Evolutionary conservation across 768 basidiomycete species (phyloP), one percentile per base, ranked within the genome.

Genomic region (Agrocybe pediades): DNA sequence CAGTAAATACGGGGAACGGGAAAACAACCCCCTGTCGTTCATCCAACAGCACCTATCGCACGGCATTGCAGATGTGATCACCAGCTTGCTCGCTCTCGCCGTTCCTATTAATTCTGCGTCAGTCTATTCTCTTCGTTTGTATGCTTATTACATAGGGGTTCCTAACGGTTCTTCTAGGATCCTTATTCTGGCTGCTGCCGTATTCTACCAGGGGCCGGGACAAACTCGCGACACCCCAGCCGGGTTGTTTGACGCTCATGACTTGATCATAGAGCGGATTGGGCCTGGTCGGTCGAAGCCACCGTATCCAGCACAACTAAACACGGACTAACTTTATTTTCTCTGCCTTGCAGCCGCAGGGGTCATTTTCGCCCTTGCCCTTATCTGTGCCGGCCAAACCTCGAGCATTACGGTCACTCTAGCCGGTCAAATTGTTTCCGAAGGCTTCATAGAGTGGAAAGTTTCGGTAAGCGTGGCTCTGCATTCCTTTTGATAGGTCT

Each of bases 361-460:
- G 0, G 71, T 83, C 17, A 71, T 91, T 27, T 94, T 92, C 55
- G 91, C 91, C 6, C 62, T 94, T 19, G 89, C 88, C 2, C 70
- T 92, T 2, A 74, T 94, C 19, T 84, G 83, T 43, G 78, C 88
- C 0, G 90, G 92, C 0, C 90, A 94, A 66, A 85, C 85, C 33
- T 87, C 92, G 2, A 85, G 84, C 33, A 80, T 93, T 53, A 85
- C 90, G 0, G 90, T 87, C 6, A 92, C 90, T 0, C 74, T 92
- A 27, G 84, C 87, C 3, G 90, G 90, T 0, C 91, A 92, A 68
- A 82, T 87, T 29, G 86, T 93, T 46, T 84, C 83, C 1, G 90
- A 92, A 63, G 90, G 90, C 0, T 90, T 91, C 67, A 79, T 92
- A 59, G 81, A 81, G 53, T 92, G 88, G 89, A 77, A 79, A 53